A percentile compares a stretch with the other conserved stretches of the same genome.
phyloP scores from a whole-genome alignment of 495 filamentous ascomycete species.

The Penicillium subrubescens region DNA sequence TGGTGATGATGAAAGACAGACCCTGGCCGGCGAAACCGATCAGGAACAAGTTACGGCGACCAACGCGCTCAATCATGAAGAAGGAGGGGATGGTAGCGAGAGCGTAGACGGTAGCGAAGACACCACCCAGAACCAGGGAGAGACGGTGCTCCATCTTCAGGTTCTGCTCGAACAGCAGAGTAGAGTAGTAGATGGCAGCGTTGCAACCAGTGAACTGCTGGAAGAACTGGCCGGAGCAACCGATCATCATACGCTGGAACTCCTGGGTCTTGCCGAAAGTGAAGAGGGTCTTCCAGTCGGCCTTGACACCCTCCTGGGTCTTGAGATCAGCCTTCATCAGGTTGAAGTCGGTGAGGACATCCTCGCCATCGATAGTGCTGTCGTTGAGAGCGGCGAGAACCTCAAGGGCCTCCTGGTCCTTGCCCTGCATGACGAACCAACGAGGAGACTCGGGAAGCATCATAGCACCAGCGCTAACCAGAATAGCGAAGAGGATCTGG shows the following conservation, averaged over 20 bases:
- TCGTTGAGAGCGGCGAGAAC: constrained; percentile 63
- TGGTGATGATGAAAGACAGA: constrained; percentile 41
- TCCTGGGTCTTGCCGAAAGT: constrained; percentile 48
- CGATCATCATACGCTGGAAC: constrained; percentile 46
- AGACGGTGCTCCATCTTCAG: constrained; percentile 60
- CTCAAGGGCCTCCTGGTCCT: constrained; percentile 59
- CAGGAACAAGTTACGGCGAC: constrained; percentile 71
- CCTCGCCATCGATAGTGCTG: constrained; percentile 29
- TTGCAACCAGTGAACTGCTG: constrained; percentile 79
- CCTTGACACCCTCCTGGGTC: constrained; percentile 36
- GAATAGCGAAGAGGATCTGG: constrained; percentile 71
- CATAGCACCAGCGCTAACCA: constrained; percentile 57
- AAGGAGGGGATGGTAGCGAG: constrained; percentile 57
- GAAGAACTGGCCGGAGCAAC: constrained; percentile 62
- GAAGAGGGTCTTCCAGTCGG: constrained; percentile 39
- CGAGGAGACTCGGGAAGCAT: constrained; percentile 76
- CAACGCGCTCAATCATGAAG: constrained; percentile 75
- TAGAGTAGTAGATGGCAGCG: constrained; percentile 83
- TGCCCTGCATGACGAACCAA: constrained; percentile 69
- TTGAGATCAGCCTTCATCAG: constrained; percentile 46
- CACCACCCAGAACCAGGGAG: constrained; percentile 70
- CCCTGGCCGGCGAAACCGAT: constrained; percentile 63
- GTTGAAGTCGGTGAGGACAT: constrained; percentile 47
- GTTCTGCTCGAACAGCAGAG: constrained; percentile 70
- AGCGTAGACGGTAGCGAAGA: constrained; percentile 80